Conservation (phyloP, 1,139 yeast genomes). For the Maudiozyma humilis region DNA sequence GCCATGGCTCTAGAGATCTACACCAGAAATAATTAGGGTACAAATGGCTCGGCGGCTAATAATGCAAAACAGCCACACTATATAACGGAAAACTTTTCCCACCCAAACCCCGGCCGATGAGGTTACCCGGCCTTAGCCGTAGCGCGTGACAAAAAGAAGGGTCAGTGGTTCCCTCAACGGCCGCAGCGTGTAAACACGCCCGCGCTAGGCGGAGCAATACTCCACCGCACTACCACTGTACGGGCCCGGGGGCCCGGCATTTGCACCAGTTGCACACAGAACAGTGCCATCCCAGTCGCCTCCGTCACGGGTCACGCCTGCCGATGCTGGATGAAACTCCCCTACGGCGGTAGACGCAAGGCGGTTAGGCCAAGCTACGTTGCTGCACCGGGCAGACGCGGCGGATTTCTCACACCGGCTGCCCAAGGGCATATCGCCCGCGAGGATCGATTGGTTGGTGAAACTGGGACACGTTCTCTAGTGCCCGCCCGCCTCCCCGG, state of each 20-base stretch:
- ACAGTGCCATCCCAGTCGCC: conserved; percentile 38
- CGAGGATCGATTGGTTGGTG: conserved; percentile 32
- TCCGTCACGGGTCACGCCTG: conserved; percentile 35
- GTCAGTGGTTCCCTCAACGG: conserved; percentile 4
- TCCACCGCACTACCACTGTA: conserved; percentile 21
- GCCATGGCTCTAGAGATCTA: conserved; percentile 28
- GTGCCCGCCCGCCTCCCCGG: conserved; percentile 10
- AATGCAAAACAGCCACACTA: background rate
- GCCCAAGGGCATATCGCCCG: conserved; percentile 26
- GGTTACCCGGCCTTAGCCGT: background rate
- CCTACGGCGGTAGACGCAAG: conserved; percentile 34
- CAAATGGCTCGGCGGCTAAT: background rate
- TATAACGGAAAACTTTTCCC: too few species aligned
- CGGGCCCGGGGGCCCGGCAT: background rate
- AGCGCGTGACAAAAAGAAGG: conserved; percentile 2
- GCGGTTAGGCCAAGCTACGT: conserved; percentile 24
- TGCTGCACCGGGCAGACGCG: conserved; percentile 17
- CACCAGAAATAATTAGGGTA: too few species aligned
- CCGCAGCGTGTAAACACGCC: background rate
- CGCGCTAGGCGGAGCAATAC: conserved; percentile 16
- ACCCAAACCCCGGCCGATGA: background rate
- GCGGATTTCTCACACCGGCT: conserved; percentile 31
- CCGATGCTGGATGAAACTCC: conserved; percentile 39
- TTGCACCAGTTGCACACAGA: conserved; percentile 18
- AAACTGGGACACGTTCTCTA: conserved; percentile 34